Evolutionary conservation across 2,329 filamentous ascomycete genomes (phyloP), one percentile per base, ranked within the genome.

Genomic region (Colletotrichum plurivorum): DNA sequence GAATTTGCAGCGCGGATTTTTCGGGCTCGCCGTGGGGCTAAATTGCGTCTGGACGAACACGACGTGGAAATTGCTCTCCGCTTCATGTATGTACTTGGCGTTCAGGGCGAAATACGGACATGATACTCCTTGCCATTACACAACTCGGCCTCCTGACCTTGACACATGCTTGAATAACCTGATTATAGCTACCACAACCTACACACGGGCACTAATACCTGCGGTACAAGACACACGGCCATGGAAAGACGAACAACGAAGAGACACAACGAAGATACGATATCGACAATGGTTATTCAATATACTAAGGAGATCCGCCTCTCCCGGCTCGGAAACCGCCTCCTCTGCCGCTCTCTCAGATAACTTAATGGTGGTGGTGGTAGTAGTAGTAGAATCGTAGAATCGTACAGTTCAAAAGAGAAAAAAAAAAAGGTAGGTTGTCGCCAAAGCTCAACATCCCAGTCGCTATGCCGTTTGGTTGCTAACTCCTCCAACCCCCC

Each of bases 401-500:
- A 61, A 66, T 61, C 62, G 55, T 66, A 56, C 67, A 57, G 6
- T 36, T 10, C 8, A 36, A 36, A 36, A 36, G 10, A 31, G 2
- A 55, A 43, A 43, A 53, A 16, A 53, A n/a, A 66, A 63, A 66
- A 61, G 22, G 67, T 69, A 66, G 67, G 67, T 46, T 69, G 57
- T 69, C 63, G 55, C 63, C 49, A 69, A 57, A 69, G 62, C 67
- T 67, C 62, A 61, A 61, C 67, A 61, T 67, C 67, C 51, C 63
- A 67, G 39, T 67, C 67, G 67, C 67, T 69, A 69, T 69, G 67
- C 63, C 67, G 63, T 67, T 69, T 69, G 67, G 67, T 69, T 69
- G 67, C 63, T 69, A 69, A 69, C 67, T 69, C 67, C 67, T 61
- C 55, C 67, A 52, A 46, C 62, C 67, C 67, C 67, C 56, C 55